Evolutionary conservation across 2,329 filamentous ascomycete genomes (phyloP).

Genomic region (Tetracladium maxilliforme): DNA sequence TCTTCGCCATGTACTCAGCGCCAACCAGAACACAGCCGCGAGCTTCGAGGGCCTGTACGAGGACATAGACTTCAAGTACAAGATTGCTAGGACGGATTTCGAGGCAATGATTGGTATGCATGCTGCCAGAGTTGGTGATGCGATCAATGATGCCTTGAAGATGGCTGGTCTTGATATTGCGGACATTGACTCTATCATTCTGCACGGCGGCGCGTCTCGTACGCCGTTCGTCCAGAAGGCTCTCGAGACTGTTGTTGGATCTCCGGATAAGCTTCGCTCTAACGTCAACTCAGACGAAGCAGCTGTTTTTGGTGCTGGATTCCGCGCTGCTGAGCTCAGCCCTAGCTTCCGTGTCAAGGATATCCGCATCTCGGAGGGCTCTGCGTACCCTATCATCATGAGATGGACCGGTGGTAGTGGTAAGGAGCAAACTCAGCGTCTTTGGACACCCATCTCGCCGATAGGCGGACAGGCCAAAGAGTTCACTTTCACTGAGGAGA

Average conservation of each 20-base stretch:
- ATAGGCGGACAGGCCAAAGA: constrained; percentile 73
- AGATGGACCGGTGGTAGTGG: constrained; percentile 57
- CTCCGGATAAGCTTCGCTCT: constrained; percentile 65
- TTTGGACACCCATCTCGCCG: constrained; percentile 67
- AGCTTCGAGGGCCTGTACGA: constrained; percentile 85
- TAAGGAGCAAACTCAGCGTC: constrained; percentile 62
- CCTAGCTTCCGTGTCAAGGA: constrained; percentile 97
- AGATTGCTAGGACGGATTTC: constrained; percentile 65
- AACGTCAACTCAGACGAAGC: constrained; percentile 97
- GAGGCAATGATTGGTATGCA: constrained; percentile 62
- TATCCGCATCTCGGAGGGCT: constrained; percentile 68
- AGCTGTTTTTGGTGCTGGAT: constrained; percentile 88
- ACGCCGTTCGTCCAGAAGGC: constrained; percentile 90
- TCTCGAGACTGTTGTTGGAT: constrained; percentile 62
- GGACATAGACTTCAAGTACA: constrained; percentile 87
- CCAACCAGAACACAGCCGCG: constrained; percentile 68
- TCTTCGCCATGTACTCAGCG: constrained; percentile 77
- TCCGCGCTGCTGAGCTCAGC: constrained; percentile 83
- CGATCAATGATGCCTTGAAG: constrained; percentile 61
- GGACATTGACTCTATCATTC: constrained; percentile 79
- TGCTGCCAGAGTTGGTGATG: constrained; percentile 50
- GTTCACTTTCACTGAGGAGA: constrained; percentile 65
- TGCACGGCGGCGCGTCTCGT: constrained; percentile 79
- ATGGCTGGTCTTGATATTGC: constrained; percentile 56
- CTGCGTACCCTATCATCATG: constrained; percentile 59